Base-by-base conservation (phyloP, 2,329 filamentous ascomycete species). In the Neofusicoccum cordaticola region DNA sequence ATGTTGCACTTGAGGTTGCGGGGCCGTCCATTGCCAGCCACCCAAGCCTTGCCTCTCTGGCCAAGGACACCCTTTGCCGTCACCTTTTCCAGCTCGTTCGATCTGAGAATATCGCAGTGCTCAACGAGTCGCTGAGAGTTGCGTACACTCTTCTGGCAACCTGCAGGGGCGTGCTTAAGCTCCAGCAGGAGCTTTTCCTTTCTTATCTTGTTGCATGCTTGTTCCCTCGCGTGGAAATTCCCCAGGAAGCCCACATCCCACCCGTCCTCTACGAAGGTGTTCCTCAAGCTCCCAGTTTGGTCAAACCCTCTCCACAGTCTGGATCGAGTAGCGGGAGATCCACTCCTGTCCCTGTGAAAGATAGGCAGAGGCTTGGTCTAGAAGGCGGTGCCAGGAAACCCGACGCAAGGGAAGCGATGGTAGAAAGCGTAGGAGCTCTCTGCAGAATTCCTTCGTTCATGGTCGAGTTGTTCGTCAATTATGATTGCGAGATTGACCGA, bases 371-470 rank as follows among this genome's bases (percentile, higher is more conserved):
- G 75, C 85, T 98, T 41, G 95, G 95, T 0, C 82, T 99, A 73
- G 95, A 98, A 77, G 94, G 95, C 1, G 93, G 94, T 8, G 87
- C 91, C 41, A 86, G 95, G 67, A 97, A 96, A 75, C 95, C 95
- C 3, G 96, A 99, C 77, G 93, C 95, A 35, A 86, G 95, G 69
- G 95, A 99, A 81, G 93, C 95, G 37, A 99, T 99, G 95, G 92
- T 99, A 4, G 95, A 99, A 79, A 96, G 91, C 70, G 90, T 99
- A 50, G 93, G 94, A 41, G 93, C 94, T 63, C 82, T 99, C 66
- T 91, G 93, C 42, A 86, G 96, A 47, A 97, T 99, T 82, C 93
- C 95, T 0, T 93, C 89, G 47, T 99, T 96, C 74, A 93, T 98
- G 87, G 88, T 90, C 11, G 96, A 99, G 76, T 84, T 99, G 7